phyloP scores from a whole-genome alignment of 768 basidiomycete species.

The Tricholoma terreum region DNA sequence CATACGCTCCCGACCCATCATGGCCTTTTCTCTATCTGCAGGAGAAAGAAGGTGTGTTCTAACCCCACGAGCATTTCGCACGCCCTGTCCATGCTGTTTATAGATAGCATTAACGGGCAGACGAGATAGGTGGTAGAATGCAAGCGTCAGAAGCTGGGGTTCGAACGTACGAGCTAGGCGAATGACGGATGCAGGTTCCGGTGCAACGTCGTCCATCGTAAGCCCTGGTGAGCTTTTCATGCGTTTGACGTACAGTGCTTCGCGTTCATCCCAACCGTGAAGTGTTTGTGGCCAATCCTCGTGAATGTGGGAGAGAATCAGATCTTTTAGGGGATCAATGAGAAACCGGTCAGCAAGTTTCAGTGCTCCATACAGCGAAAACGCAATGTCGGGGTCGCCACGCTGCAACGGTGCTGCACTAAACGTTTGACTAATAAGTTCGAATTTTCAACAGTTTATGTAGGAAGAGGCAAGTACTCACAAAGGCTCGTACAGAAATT shows the following conservation, averaged over 20 bases:
- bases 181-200: conserved; percentile 21
- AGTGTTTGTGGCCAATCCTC: conserved; percentile 23
- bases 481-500: conserved; percentile 27
- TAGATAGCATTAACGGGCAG: conserved; percentile 21
- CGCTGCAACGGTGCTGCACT: conserved; percentile 24
- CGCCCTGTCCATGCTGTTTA: conserved; percentile 16
- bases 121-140: conserved; percentile 21
- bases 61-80: conserved; percentile 18
- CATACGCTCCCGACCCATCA: conserved; percentile 22
- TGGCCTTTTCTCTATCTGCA: conserved; percentile 19
- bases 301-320: conserved; percentile 21
- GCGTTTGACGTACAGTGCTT: conserved; percentile 21
- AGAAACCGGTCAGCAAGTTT: conserved; percentile 23
- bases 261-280: conserved; percentile 24
- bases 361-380: conserved; percentile 22
- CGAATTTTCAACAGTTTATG: not conserved
- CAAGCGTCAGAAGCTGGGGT: conserved; percentile 13
- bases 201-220: conserved; percentile 26
- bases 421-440: conserved; percentile 15
- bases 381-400: conserved; percentile 24
- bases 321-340: conserved; percentile 24
- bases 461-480: conserved; percentile 6
- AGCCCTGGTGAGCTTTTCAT: conserved; percentile 15
- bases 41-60: conserved; percentile 16
- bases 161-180: conserved; percentile 24